Percentiles rank a stretch among this genome's conserved stretches.
Conservation (phyloP, 768 basidiomycete species). For the Tephrocybe sp. region DNA sequence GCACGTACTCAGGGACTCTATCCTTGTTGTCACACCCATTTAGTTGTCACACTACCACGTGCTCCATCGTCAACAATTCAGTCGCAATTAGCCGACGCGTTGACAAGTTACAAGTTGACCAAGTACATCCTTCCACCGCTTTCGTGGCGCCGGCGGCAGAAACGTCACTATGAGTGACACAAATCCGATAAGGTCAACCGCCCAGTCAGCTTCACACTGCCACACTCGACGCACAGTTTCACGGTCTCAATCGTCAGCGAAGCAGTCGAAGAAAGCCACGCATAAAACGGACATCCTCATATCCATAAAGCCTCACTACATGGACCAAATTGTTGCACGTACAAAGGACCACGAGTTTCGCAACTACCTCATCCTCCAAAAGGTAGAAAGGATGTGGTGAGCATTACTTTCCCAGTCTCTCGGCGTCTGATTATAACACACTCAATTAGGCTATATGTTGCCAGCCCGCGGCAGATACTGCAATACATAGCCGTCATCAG, state of each 20-base stretch:
- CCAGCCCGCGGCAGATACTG: background rate
- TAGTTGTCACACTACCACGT: too few species aligned
- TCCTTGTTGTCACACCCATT: too few species aligned
- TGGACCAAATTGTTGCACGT: slow-evolving; percentile 1
- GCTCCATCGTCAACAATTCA: background rate
- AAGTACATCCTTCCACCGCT: too few species aligned
- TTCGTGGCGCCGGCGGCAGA: too few species aligned
- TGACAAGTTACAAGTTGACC: too few species aligned
- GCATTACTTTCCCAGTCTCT: background rate
- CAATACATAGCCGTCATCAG: slow-evolving; percentile 2
- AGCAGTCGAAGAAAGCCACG: background rate
- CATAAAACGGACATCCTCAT: slow-evolving; percentile 2
- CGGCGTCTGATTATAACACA: too few species aligned
- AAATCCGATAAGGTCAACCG: too few species aligned
- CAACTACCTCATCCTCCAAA: slow-evolving; percentile 1
- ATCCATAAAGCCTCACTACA: slow-evolving; percentile 5
- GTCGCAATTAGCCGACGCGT: too few species aligned
- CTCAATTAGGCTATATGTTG: slow-evolving; percentile 3
- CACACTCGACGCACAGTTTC: background rate
- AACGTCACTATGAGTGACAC: too few species aligned
- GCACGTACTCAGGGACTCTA: too few species aligned
- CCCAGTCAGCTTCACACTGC: too few species aligned
- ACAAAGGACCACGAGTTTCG: slow-evolving; percentile 5
- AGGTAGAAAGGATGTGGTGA: slow-evolving; percentile 4
- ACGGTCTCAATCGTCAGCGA: background rate